Evolutionary conservation across 2,329 filamentous ascomycete genomes (phyloP), one percentile per base, ranked within the genome.

Genomic region (Bipolaris oryzae): DNA sequence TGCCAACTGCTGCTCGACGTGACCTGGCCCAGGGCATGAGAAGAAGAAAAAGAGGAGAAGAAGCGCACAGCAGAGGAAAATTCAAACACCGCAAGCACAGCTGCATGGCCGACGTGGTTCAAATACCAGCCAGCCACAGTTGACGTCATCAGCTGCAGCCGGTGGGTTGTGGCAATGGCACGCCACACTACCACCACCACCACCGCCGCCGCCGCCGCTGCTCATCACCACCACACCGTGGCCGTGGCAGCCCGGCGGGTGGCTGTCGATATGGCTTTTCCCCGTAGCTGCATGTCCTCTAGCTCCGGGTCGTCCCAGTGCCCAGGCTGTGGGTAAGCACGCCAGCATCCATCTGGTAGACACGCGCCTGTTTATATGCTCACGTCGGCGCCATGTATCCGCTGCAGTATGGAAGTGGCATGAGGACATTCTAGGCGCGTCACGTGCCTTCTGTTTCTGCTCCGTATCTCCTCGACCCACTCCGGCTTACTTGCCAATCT

Each of bases 51-150:
- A 23, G 7, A 21, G 3, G 16, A 18, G 20, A 11, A 44, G 15
- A 44, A 10, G n/a, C n/a, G 13, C 23, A 44, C n/a, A 6, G 37
- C 16, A 13, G 38, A 50, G 23, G 21, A 41, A 42, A 50, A 23
- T 31, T 31, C 28, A 16, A 31, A 33, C 37, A 13, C 28, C 16
- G 52, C 13, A 23, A 44, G 33, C 20, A 1, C 18, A n/a, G 46
- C 20, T 21, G 25, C 35, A 42, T 25, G 20, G 16, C 23, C 11
- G 50, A 37, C 33, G 50, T 52, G 50, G 42, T 43, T 43, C 42
- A 43, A 45, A 52, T 44, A 52, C 31, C 13, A 38, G 33, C 13
- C 13, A 31, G 41, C 41, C 20, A 45, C 50, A 41, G 45, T 52
- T 44, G 41, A 52, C 50, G 50, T 44, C 28, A 45, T 37, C 3